These are phyloP conservation scores for Lichtheimia ramosa DNA, from an alignment of 371 early-diverging fungal genomes.

Conservation along the genomic window DNA sequence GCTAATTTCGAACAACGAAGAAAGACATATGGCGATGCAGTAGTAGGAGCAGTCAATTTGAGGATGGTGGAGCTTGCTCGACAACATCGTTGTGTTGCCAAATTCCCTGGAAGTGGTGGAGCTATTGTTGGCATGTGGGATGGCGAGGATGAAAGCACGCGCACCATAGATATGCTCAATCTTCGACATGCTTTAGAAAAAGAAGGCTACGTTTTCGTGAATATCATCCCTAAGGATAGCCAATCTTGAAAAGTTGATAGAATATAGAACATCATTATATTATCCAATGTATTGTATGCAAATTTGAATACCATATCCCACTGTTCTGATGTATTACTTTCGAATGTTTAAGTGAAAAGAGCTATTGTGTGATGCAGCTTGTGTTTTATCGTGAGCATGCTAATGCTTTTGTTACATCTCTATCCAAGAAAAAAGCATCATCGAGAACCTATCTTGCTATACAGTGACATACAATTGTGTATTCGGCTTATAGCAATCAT, in stretches of 20 bases:
- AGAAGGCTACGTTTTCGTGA: conserved; percentile 48
- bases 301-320: background rate
- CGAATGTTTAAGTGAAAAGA: no score
- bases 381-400: no score
- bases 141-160: conserved; percentile 15
- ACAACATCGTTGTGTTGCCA: conserved; percentile 45
- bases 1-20: conserved; percentile 52
- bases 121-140: conserved; percentile 52
- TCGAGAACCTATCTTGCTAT: no score
- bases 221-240: conserved; percentile 16
- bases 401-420: no score
- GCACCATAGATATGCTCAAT: conserved; percentile 22
- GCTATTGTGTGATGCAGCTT: no score
- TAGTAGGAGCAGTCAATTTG: conserved; percentile 44
- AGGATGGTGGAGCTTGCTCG: conserved; percentile 52
- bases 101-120: conserved; percentile 59
- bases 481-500: no score
- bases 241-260: background rate
- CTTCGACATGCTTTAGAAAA: conserved; percentile 40
- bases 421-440: no score
- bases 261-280: background rate
- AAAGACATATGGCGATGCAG: conserved; percentile 45
- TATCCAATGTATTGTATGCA: background rate
- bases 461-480: no score
- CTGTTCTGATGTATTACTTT: no score